Evolutionary conservation across 345 rosid genomes (phyloP).

Genomic region (Hibiscus trionum): DNA sequence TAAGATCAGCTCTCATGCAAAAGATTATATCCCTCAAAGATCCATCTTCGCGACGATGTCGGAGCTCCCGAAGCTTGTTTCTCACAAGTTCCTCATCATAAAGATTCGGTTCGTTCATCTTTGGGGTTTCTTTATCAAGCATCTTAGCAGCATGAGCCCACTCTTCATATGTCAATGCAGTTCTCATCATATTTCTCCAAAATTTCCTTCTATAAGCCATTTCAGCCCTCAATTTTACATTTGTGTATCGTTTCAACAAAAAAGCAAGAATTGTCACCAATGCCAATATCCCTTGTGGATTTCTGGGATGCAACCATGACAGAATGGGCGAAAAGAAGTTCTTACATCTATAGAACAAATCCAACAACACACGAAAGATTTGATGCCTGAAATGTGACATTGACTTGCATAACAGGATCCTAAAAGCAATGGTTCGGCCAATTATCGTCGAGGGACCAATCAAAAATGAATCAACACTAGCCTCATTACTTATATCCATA

Average conservation of each 20-base stretch:
- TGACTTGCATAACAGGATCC: conserved; percentile 76
- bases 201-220: conserved; percentile 94
- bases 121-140: conserved; percentile 79
- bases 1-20: conserved; percentile 93
- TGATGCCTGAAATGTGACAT: conserved; percentile 54
- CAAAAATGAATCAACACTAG: conserved; percentile 62
- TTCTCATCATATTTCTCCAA: conserved; percentile 97
- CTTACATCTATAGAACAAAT: conserved; percentile 38
- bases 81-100: conserved; percentile 85
- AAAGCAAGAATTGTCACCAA: conserved; percentile 84
- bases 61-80: conserved; percentile 82
- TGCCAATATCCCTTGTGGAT: conserved; percentile 92
- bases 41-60: conserved; percentile 77
- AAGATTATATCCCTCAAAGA: conserved; percentile 86
- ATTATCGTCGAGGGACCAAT: conserved; percentile 85
- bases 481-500: conserved; percentile 95
- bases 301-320: conserved; percentile 90
- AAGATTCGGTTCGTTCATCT: conserved; percentile 64
- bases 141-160: conserved; percentile 99
- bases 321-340: conserved; percentile 35
- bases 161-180: conserved; percentile 85
- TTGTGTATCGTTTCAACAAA: conserved; percentile 68
- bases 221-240: conserved; percentile 81
- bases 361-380: conserved; percentile 33
- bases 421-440: conserved; percentile 82